phyloP scores from a whole-genome alignment of 78 protist genomes.

The Pelomyxa schiedti region DNA sequence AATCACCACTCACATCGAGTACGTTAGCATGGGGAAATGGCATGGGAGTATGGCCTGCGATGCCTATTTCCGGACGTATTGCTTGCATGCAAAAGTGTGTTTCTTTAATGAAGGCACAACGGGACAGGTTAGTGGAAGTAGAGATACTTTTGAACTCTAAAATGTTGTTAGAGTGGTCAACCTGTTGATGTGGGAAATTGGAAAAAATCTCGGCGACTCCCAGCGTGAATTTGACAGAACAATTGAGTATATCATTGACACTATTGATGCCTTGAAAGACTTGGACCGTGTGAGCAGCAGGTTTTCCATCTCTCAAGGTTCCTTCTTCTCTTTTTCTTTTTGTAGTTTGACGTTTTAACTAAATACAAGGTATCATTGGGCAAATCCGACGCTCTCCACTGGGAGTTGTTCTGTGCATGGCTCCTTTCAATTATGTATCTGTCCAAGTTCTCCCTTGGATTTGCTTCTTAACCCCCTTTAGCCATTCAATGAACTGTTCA shows the following conservation, averaged over 20 bases:
- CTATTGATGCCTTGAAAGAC: neutral
- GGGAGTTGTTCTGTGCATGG: slow-evolving; percentile 21
- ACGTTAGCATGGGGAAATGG: too few species aligned
- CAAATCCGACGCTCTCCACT: slow-evolving; percentile 17
- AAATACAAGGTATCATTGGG: slow-evolving; percentile 12
- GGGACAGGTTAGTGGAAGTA: neutral
- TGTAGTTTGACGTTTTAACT: too few species aligned
- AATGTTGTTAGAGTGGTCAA: neutral
- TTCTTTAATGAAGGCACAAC: neutral
- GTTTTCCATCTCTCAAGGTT: neutral
- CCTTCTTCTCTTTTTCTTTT: too few species aligned
- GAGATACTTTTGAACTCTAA: neutral
- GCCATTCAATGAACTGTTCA: slow-evolving; percentile 23
- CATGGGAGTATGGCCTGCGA: neutral
- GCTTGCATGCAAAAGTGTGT: neutral
- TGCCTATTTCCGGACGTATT: neutral
- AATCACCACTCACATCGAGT: too few species aligned
- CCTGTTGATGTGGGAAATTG: slow-evolving; percentile 41
- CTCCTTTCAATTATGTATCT: slow-evolving; percentile 25
- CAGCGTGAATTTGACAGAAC: slow-evolving; percentile 30
- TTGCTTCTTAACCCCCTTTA: neutral
- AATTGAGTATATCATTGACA: slow-evolving; percentile 2
- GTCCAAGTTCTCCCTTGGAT: neutral
- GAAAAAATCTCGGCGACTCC: slow-evolving; percentile 11
- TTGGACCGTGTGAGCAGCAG: neutral